Conservation (phyloP, 2,329 filamentous ascomycete species). For the Fusarium caatingaense region DNA sequence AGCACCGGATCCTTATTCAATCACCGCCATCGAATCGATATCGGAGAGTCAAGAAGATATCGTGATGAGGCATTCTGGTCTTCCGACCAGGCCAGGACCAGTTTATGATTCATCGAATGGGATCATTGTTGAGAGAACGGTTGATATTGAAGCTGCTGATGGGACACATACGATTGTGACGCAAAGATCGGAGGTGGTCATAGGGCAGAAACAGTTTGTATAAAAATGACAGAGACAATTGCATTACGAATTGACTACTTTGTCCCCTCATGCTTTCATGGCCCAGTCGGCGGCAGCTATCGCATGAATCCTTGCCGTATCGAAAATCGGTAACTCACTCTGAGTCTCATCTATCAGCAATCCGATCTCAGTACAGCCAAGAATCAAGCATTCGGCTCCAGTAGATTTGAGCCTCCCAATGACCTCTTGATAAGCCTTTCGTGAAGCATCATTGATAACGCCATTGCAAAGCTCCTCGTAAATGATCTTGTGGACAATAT, state of each 20-base stretch:
- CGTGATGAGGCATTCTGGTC: background rate
- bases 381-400: constrained; percentile 40
- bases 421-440: constrained; percentile 18
- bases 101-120: background rate
- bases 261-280: constrained; percentile 3
- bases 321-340: constrained; percentile 38
- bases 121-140: constrained; percentile 10
- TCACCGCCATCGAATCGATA: background rate
- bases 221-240: too few species aligned
- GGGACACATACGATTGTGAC: background rate
- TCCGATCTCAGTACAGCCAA: constrained; percentile 46
- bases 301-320: constrained; percentile 42
- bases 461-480: constrained; percentile 43
- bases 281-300: constrained; percentile 43
- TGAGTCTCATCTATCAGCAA: constrained; percentile 24
- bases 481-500: constrained; percentile 32
- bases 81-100: background rate
- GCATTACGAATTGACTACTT: accelerated
- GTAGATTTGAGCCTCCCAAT: constrained; percentile 20
- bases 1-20: constrained; percentile 1
- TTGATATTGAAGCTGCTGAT: constrained; percentile 14
- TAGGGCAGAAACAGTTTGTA: background rate
- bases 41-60: constrained; percentile 31
- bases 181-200: constrained; percentile 1
- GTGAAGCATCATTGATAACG: constrained; percentile 24